phyloP scores from a whole-genome alignment of 805 yeast genomes.

The Priceomyces carsonii region DNA sequence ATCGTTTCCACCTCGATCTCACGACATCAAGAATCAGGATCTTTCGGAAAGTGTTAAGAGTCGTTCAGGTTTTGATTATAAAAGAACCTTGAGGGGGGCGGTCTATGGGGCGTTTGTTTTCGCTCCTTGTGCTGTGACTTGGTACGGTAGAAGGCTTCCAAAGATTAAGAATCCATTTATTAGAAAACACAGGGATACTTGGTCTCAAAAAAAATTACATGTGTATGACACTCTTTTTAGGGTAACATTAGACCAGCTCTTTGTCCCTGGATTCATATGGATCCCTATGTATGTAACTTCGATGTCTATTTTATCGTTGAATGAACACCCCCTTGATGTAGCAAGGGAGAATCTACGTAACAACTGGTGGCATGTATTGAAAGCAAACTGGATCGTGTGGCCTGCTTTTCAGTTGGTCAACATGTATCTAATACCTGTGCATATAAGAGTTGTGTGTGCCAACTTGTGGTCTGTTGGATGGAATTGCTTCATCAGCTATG shows the following conservation, averaged over 20 bases:
- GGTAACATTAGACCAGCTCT: slow-evolving; percentile 36
- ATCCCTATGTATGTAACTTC: slow-evolving; percentile 43
- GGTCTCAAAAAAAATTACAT: slow-evolving; percentile 13
- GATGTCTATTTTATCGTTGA: slow-evolving; percentile 37
- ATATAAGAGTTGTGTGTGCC: slow-evolving; percentile 36
- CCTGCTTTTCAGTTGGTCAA: slow-evolving; percentile 39
- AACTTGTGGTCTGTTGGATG: slow-evolving; percentile 44
- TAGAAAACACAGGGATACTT: slow-evolving; percentile 11
- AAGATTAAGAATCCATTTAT: slow-evolving; percentile 35
- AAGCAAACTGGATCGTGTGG: slow-evolving; percentile 45
- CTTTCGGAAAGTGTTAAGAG: slow-evolving; percentile 12
- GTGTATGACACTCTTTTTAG: slow-evolving; percentile 22
- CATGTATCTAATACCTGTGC: slow-evolving; percentile 40
- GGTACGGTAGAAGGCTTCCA: slow-evolving; percentile 42
- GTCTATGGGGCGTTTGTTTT: slow-evolving; percentile 39
- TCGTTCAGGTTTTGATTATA: slow-evolving; percentile 23
- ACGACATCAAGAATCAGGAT: slow-evolving; percentile 16
- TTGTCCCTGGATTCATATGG: slow-evolving; percentile 40
- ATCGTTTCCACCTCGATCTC: slow-evolving; percentile 38
- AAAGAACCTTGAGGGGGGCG: slow-evolving; percentile 37
- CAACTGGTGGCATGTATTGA: slow-evolving; percentile 44
- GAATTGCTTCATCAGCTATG: slow-evolving; percentile 43
- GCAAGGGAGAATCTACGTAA: slow-evolving; percentile 32
- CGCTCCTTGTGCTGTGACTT: slow-evolving; percentile 39
- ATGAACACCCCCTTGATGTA: slow-evolving; percentile 33